Percentiles rank a stretch among this genome's conserved stretches.
These are phyloP conservation scores for Aspergillus cejpii DNA, from an alignment of 2,329 filamentous ascomycete species.

Conservation along the genomic window DNA sequence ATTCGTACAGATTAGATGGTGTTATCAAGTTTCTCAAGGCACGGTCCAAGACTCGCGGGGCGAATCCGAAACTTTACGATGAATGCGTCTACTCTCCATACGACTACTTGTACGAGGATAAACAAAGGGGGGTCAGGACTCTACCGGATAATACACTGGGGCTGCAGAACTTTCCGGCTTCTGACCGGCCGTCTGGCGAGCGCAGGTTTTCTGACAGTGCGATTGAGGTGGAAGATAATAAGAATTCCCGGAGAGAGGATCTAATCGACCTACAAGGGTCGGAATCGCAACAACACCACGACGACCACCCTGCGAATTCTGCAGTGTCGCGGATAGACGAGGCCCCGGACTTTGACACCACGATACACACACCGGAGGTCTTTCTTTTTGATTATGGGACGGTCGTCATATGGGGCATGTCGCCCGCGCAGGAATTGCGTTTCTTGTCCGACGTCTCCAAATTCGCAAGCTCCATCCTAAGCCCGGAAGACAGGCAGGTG, in stretches of 20 bases:
- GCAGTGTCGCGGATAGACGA: constrained; percentile 25
- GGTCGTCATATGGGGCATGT: constrained; percentile 98
- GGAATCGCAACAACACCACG: constrained; percentile 26
- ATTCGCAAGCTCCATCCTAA: constrained; percentile 86
- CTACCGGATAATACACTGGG: constrained; percentile 34
- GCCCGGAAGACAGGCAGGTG: constrained; percentile 81
- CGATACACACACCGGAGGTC: constrained; percentile 85
- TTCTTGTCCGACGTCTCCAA: constrained; percentile 92
- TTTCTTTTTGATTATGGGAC: constrained; percentile 98
- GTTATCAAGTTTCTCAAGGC: constrained; percentile 89
- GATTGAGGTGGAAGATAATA: constrained; percentile 58
- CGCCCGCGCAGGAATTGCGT: constrained; percentile 74
- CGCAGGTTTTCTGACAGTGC: constrained; percentile 63
- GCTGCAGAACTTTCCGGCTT: constrained; percentile 18
- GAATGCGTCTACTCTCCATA: constrained; percentile 97
- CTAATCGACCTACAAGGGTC: constrained; percentile 56
- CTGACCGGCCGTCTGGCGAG: constrained; percentile 45
- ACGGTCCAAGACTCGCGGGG: constrained; percentile 65
- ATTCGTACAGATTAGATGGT: constrained; percentile 81
- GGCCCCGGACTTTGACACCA: constrained; percentile 70
- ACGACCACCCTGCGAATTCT: constrained; percentile 20
- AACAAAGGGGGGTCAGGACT: constrained; percentile 26
- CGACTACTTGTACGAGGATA: constrained; percentile 58
- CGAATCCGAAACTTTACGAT: constrained; percentile 87
- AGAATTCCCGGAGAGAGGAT: constrained; percentile 51